These are phyloP conservation scores for Isoetes engelmannii DNA, from an alignment of 83 land plant species.

Conservation along the genomic window DNA sequence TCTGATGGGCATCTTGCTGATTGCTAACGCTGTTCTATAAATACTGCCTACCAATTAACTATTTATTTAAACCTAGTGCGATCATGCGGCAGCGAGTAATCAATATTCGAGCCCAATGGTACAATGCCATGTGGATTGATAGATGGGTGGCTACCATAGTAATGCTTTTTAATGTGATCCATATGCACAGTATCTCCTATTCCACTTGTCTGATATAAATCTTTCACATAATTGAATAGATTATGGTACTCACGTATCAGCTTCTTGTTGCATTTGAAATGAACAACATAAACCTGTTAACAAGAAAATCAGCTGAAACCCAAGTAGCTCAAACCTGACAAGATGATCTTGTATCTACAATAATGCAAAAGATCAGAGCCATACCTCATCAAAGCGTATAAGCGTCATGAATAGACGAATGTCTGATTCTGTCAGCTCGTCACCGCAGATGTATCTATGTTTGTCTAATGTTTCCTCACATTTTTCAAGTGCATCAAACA, in stretches of 20 bases:
- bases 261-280: conserved; percentile 85
- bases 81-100: conserved; percentile 71
- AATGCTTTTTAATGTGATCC: conserved; percentile 69
- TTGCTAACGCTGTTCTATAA: too few species aligned
- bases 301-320: not conserved
- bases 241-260: conserved; percentile 62
- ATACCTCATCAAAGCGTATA: conserved; percentile 89
- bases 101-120: conserved; percentile 53
- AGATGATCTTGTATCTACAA: too few species aligned
- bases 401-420: conserved; percentile 76
- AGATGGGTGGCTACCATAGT: conserved; percentile 76
- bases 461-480: conserved; percentile 60
- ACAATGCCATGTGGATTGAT: conserved; percentile 66
- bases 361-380: not conserved
- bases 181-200: conserved; percentile 58
- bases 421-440: conserved; percentile 67
- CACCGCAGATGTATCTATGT: conserved; percentile 67
- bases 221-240: conserved; percentile 79
- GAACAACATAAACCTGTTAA: conserved; percentile 60
- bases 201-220: conserved; percentile 62
- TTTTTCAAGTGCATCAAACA: conserved; percentile 56
- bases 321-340: not conserved
- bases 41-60: too few species aligned
- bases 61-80: conserved; percentile 45
- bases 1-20: too few species aligned